Base-by-base conservation (phyloP, 1,284 basidiomycete genomes). In the Rhodotorula sp. region DNA sequence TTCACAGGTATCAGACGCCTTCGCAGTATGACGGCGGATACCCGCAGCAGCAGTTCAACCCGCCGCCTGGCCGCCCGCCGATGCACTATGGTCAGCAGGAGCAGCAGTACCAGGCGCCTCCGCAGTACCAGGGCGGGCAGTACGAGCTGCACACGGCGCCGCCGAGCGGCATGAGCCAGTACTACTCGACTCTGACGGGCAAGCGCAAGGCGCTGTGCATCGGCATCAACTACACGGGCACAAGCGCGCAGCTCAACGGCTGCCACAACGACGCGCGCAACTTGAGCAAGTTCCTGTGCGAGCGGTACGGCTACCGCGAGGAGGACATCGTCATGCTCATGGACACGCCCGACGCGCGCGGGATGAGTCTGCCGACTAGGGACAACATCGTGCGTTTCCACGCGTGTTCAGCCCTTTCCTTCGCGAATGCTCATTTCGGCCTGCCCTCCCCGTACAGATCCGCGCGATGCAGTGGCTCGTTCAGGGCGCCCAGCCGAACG, bases 401-500 rank as follows among this genome's bases (percentile, higher is more conserved):
- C 7, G n/a, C 41, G 21, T 23, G n/a, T 16, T 34, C 34, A 5
- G 34, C 34, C 34, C 52, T 48, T 5, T 21, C 42, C 25, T 48
- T 7, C 14, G 14, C 16, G 1, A 13, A 7, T 21, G 17, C 7
- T 17, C 25, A n/a, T 13, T 44, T 41, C 45, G 34, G 14, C 4
- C 46, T 45, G 16, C 9, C 9, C 48, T 49, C 42, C 17, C 4
- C 9, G 0, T 25, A 56, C 67, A 91, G 90, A 78, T 92, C 17
- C 81, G 84, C 67, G 93, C 89, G 2, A 94, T 95, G 91, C 86
- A 88, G 74, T 97, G 94, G 93, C 87, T 97, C n/a, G 91, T 94
- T 19, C 82, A 82, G 14, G 89, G 85, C 75, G 93, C 93, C 21
- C 82, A 84, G 59, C 88, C 91, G 5, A 89, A 95, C 77, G 93